phyloP scores from a whole-genome alignment of 2,329 filamentous ascomycete species.

The Trichoderma gracile region DNA sequence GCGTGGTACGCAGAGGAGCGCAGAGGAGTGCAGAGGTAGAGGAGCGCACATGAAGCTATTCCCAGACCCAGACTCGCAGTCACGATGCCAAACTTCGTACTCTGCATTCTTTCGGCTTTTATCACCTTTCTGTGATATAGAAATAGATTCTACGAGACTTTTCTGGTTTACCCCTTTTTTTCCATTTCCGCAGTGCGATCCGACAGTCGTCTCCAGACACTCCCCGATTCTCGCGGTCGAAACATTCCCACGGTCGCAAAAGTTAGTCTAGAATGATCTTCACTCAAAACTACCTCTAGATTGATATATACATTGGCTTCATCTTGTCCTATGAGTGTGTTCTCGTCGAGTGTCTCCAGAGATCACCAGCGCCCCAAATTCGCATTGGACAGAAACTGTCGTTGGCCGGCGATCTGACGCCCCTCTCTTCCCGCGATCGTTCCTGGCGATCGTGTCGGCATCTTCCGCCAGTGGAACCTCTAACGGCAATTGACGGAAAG shows the following conservation, averaged over 20 bases:
- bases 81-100: neutral
- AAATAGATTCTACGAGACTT: neutral
- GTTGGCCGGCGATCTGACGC: no score
- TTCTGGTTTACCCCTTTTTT: slow-evolving; percentile 5
- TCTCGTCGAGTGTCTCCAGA: no score
- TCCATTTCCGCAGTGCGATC: neutral
- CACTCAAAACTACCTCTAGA: neutral
- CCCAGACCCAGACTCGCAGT: neutral
- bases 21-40: neutral
- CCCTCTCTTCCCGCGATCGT: no score
- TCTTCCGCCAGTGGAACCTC: neutral
- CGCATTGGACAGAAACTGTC: no score
- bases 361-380: no score
- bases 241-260: neutral
- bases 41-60: slow-evolving; percentile 1
- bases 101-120: neutral
- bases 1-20: neutral
- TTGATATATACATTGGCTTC: neutral
- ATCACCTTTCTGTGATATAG: neutral
- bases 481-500: neutral
- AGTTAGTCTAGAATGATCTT: neutral
- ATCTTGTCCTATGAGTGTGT: no score
- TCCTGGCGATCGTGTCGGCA: no score
- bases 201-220: neutral
- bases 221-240: neutral